phyloP scores from a whole-genome alignment of 352 stramenopile species.

The Pseudoperonospora humuli region DNA sequence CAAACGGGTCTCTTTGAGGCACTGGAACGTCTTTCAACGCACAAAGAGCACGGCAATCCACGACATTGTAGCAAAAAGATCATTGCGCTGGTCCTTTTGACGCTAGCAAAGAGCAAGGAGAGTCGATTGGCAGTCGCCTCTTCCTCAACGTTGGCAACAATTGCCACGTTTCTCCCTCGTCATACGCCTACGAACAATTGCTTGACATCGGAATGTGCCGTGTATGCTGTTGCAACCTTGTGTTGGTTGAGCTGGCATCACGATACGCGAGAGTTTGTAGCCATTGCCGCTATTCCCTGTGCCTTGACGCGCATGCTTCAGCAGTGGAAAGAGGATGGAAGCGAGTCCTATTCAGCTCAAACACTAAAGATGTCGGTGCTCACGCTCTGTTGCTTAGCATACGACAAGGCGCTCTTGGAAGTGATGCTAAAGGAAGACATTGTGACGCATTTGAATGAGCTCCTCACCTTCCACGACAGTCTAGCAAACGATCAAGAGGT shows the following conservation, averaged over 20 bases:
- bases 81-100: slow-evolving; percentile 48
- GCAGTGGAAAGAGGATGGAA: slow-evolving; percentile 3
- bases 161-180: slow-evolving; percentile 28
- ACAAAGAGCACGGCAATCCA: slow-evolving; percentile 5
- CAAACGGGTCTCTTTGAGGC: slow-evolving; percentile 49
- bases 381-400: slow-evolving; percentile 50
- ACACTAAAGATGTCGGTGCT: slow-evolving; percentile 44
- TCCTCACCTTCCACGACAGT: slow-evolving; percentile 12
- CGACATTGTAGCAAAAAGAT: slow-evolving; percentile 16
- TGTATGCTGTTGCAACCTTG: slow-evolving; percentile 40
- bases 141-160: slow-evolving; percentile 23
- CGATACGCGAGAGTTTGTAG: slow-evolving; percentile 25
- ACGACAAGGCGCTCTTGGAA: slow-evolving; percentile 28
- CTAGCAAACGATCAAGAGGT: slow-evolving; percentile 25
- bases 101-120: slow-evolving; percentile 36
- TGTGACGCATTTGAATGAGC: slow-evolving; percentile 30
- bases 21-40: slow-evolving; percentile 19
- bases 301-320: slow-evolving; percentile 33
- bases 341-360: slow-evolving; percentile 14
- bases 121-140: slow-evolving; percentile 39
- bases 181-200: slow-evolving; percentile 24
- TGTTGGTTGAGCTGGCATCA: slow-evolving; percentile 61
- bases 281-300: slow-evolving; percentile 26
- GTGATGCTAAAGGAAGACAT: slow-evolving; percentile 43
- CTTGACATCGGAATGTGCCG: slow-evolving; percentile 17